Base-by-base conservation (phyloP, 2,329 filamentous ascomycete genomes). In the Neonectria hederae region DNA sequence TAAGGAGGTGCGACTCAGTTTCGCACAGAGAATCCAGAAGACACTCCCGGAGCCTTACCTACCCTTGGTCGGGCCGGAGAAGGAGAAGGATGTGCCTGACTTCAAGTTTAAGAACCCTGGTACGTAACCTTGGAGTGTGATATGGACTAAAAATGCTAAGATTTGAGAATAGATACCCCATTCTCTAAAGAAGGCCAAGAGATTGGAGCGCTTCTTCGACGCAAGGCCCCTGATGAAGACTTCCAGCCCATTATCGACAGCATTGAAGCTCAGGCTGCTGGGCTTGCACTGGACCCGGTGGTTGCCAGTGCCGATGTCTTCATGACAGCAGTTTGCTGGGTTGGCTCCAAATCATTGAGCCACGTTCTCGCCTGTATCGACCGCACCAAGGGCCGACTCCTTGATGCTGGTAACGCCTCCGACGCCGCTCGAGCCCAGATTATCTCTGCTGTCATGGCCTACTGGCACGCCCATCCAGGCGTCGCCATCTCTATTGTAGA, bases 331-430 rank as follows among this genome's bases (percentile, higher is more conserved):
- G 94, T 99, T 70, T 96, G 95, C 82, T 96, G 90, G 80, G 90
- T 97, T 53, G 96, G 96, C 48, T 94, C 93, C 68, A 99, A 99
- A 80, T 97, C 95, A 0, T 87, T 99, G 32, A 97, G 94, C 13
- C 96, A 99, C 78, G 93, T 97, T 4, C 87, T 99, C 17, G 97
- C 94, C 9, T 97, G 92, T 77, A 97, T 99, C 69, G 96, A 99
- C 79, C 91, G 96, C 63, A 95, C 92, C 80, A 97, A 97, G 80
- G 92, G 95, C 59, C 90, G 94, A 30, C 88, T 99, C 1, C 83
- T 97, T 2, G 89, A 92, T 62, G 90, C 95, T 40, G 93, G 93
- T 0, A 85, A 90, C 1, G 86, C 89, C 49, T 95, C 92, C 0
- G 88, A 93, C 63, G 86, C 86, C 2, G 94, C 93, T 1, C 89